These are phyloP conservation scores for Tricholoma flavovirens DNA, from an alignment of 768 basidiomycete species.

Conservation along the genomic window DNA sequence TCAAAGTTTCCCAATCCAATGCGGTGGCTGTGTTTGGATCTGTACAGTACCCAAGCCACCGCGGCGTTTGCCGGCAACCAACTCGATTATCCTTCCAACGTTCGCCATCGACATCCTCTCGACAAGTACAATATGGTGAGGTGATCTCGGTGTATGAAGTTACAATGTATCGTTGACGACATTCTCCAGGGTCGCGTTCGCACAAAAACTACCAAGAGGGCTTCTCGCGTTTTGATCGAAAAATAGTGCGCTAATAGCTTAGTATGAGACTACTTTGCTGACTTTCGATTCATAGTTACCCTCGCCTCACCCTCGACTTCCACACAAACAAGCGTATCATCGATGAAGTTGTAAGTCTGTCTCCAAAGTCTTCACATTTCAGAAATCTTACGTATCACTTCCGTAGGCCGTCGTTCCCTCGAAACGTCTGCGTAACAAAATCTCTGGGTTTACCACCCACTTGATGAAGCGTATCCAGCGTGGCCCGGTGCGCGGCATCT, in stretches of 20 bases:
- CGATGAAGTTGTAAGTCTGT: constrained; percentile 78
- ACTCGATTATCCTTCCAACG: background rate
- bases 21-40: constrained; percentile 25
- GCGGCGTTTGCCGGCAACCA: constrained; percentile 28
- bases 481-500: constrained; percentile 98
- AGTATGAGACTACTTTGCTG: constrained; percentile 1
- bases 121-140: constrained; percentile 50
- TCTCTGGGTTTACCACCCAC: constrained; percentile 99
- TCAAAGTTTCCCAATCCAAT: too few relatives aligned
- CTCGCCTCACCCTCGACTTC: constrained; percentile 97
- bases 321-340: constrained; percentile 99
- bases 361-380: background rate
- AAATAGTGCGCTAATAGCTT: constrained; percentile 71
- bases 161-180: background rate
- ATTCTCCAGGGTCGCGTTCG: constrained; percentile 87
- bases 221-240: constrained; percentile 97
- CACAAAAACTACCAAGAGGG: constrained; percentile 99
- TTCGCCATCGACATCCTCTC: constrained; percentile 11
- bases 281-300: constrained; percentile 59
- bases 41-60: constrained; percentile 41
- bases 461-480: constrained; percentile 99
- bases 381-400: background rate
- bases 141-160: background rate
- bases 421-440: constrained; percentile 99
- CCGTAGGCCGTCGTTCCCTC: constrained; percentile 87